Evolutionary conservation across 106 monocot species (phyloP), one percentile per base, ranked within the genome.

Genomic region (Narthecium ossifragum): DNA sequence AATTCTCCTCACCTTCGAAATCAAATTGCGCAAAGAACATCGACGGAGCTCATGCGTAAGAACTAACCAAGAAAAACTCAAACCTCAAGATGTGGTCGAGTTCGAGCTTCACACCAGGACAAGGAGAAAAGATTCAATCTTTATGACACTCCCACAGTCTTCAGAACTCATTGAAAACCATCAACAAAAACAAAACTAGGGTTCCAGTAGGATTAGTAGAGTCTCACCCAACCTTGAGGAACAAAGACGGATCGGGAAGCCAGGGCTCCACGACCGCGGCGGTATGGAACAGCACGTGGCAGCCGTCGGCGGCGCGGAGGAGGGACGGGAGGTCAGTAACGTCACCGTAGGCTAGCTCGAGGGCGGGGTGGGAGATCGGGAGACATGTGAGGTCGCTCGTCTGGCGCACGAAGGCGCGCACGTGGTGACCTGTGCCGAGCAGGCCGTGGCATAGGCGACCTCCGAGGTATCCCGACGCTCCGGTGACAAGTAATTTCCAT

Each of bases 401-500:
- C 9, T 60, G 75, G 26, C 85, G 71, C 24, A 84, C 84, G 59
- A 96, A 72, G 22, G 84, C 84, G 1, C 86, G 72, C 8, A 90
- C 96, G 53, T 34, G 2, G 71, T 90, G 63, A 5, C 86, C 85
- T 2, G 70, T 73, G 11, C 43, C 54, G 5, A 81, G 51, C 29
- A 96, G 81, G 8, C 70, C 78, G 30, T 66, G 59, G 73, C 90
- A 90, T 14, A 96, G 73, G 17, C 12, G n/a, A 36, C 83, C 80
- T 32, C 96, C 96, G 24, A 96, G 78, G 68, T 73, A 96, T 0
- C 96, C 96, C 21, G 96, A 76, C 14, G 96, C 90, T 27, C 90
- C 96, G 48, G 86, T 96, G 53, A 96, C 83, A 62, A 90, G 22
- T 46, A 81, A n/a, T n/a, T n/a, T n/a, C n/a, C n/a, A n/a, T n/a